Percentiles rank a stretch among this genome's conserved stretches.
Evolutionary conservation across 2,329 filamentous ascomycete genomes (phyloP).

Genomic region (Chaetomiaceae sp.): DNA sequence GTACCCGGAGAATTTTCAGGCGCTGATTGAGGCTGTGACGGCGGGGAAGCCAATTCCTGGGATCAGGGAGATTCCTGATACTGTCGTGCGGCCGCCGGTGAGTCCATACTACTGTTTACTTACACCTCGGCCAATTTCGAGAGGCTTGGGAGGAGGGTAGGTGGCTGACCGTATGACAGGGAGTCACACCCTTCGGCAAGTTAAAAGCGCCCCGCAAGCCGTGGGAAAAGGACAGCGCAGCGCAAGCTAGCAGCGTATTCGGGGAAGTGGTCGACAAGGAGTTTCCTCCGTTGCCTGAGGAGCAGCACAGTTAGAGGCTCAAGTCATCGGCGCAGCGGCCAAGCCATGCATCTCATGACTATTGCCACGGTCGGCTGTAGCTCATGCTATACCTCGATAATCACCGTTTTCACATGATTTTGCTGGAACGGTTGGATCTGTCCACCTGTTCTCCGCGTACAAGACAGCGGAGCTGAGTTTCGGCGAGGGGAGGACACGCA

Average conservation of each 20-base stretch:
- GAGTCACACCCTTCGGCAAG: constrained; percentile 45
- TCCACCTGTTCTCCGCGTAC: no score
- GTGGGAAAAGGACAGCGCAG: constrained; percentile 60
- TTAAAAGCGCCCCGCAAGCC: constrained; percentile 56
- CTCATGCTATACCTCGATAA: no score
- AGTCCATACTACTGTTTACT: constrained; percentile 28
- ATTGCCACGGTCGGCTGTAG: no score
- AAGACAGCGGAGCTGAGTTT: no score
- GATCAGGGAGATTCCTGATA: constrained; percentile 81
- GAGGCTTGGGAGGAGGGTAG: no score
- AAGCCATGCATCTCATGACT: no score
- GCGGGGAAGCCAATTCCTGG: constrained; percentile 79
- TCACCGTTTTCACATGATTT: no score
- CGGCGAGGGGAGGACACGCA: no score
- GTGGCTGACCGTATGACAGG: background rate
- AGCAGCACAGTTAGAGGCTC: background rate
- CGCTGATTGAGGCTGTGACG: constrained; percentile 81
- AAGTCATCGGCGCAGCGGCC: no score
- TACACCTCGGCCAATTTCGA: background rate
- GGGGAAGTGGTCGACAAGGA: constrained; percentile 33
- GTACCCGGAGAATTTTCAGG: constrained; percentile 78
- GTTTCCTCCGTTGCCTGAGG: constrained; percentile 32
- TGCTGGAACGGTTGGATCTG: no score
- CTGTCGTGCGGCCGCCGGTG: constrained; percentile 66
- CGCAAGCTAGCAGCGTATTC: constrained; percentile 20